These are phyloP conservation scores for Scytalidium sp. DNA, from an alignment of 2,329 filamentous ascomycete genomes.

Conservation along the genomic window DNA sequence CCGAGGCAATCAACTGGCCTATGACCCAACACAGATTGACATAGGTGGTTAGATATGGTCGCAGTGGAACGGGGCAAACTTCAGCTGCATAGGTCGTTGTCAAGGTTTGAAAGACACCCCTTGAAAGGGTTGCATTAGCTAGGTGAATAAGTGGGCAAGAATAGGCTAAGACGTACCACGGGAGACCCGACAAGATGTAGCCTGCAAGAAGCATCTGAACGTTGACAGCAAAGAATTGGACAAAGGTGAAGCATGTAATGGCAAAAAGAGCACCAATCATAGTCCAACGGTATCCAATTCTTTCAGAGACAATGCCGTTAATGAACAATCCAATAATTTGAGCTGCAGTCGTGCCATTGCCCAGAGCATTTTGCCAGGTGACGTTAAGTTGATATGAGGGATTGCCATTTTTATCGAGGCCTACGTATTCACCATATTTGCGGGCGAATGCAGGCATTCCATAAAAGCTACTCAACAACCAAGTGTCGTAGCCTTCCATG, in stretches of 20 bases:
- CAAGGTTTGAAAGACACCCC: slow-evolving; percentile 41
- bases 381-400: slow-evolving; percentile 31
- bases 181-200: slow-evolving; percentile 45
- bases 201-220: slow-evolving; percentile 42
- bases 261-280: slow-evolving; percentile 39
- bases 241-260: slow-evolving; percentile 41
- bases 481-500: slow-evolving; percentile 40
- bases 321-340: slow-evolving; percentile 38
- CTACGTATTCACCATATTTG: slow-evolving; percentile 24
- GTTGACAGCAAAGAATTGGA: slow-evolving; percentile 47
- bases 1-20: slow-evolving; percentile 43
- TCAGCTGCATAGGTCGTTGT: slow-evolving; percentile 33
- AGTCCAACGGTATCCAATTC: slow-evolving; percentile 43
- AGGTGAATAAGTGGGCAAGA: slow-evolving; percentile 45
- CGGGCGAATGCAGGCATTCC: slow-evolving; percentile 24
- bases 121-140: too few species aligned
- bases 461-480: slow-evolving; percentile 30
- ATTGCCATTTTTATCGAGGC: neutral
- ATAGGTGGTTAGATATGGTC: slow-evolving; percentile 47
- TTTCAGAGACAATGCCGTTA: slow-evolving; percentile 36
- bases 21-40: slow-evolving; percentile 50
- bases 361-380: slow-evolving; percentile 39
- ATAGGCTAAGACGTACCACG: slow-evolving; percentile 49
- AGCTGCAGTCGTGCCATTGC: slow-evolving; percentile 36
- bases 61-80: slow-evolving; percentile 46